Evolutionary conservation across 352 stramenopile species (phyloP).

Genomic region (Globisporangium nunn): DNA sequence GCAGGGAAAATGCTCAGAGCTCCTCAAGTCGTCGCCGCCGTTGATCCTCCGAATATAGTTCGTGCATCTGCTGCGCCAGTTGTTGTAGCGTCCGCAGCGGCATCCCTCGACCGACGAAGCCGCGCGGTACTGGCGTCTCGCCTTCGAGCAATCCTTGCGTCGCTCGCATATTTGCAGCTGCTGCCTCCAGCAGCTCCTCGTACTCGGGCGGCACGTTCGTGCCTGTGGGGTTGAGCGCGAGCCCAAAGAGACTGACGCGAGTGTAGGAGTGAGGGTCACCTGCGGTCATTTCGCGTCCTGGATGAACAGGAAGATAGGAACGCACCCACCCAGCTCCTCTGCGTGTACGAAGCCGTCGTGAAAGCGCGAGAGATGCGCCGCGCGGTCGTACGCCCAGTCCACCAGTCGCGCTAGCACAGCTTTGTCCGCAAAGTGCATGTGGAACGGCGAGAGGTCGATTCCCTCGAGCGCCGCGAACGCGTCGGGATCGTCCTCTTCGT

Average conservation of each 20-base stretch:
- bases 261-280: background rate
- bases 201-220: constrained; percentile 42
- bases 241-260: constrained; percentile 32
- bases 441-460: constrained; percentile 50
- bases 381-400: constrained; percentile 57
- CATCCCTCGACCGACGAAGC: constrained; percentile 49
- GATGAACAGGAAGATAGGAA: no score
- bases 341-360: constrained; percentile 43
- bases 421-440: constrained; percentile 44
- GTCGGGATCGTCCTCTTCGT: background rate
- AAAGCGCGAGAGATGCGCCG: constrained; percentile 26
- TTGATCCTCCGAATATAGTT: constrained; percentile 13
- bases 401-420: constrained; percentile 41
- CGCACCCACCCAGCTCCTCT: constrained; percentile 27
- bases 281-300: no score
- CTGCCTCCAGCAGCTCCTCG: constrained; percentile 22
- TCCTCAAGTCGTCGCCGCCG: constrained; percentile 19
- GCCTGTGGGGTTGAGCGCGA: constrained; percentile 51
- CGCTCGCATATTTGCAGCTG: constrained; percentile 25
- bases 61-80: constrained; percentile 45
- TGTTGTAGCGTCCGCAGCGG: constrained; percentile 39
- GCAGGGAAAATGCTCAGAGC: constrained; percentile 12
- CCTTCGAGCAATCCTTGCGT: constrained; percentile 41
- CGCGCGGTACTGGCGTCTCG: constrained; percentile 33
- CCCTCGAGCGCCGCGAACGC: constrained; percentile 30